phyloP scores from a whole-genome alignment of 257 asterid genomes.

The Lithospermum erythrorhizon region DNA sequence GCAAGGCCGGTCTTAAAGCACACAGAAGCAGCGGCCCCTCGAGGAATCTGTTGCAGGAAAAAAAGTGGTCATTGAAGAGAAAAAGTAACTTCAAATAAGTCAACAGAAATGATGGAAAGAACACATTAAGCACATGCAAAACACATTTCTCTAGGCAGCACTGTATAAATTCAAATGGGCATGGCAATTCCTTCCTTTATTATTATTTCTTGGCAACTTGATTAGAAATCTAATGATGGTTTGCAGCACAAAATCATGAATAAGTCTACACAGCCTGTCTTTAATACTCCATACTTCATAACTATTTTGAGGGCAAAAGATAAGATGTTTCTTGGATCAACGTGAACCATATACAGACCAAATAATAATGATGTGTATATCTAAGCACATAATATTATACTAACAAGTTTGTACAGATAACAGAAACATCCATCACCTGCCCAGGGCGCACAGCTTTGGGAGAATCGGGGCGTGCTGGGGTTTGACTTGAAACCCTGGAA shows the following conservation, averaged over 20 bases:
- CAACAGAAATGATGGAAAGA: not conserved
- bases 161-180: not conserved
- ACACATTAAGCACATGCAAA: not conserved
- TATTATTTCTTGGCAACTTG: too few relatives aligned
- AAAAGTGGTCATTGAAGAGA: constrained; percentile 6
- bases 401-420: constrained; percentile 1
- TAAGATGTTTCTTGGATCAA: not conserved
- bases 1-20: constrained; percentile 95
- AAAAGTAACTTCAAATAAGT: not conserved
- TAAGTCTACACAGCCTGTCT: not conserved
- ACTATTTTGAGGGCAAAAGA: too few relatives aligned
- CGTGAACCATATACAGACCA: not conserved
- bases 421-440: constrained; percentile 41
- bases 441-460: constrained; percentile 97
- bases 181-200: too few relatives aligned
- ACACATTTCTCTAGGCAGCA: not conserved
- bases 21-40: constrained; percentile 90
- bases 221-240: too few relatives aligned
- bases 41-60: constrained; percentile 64
- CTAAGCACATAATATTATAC: not conserved
- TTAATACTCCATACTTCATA: too few relatives aligned
- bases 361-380: not conserved
- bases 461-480: constrained; percentile 56
- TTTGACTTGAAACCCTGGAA: constrained; percentile 38
- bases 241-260: not conserved